phyloP scores from a whole-genome alignment of 2,329 filamentous ascomycete genomes.

The Aspergillus udagawae region DNA sequence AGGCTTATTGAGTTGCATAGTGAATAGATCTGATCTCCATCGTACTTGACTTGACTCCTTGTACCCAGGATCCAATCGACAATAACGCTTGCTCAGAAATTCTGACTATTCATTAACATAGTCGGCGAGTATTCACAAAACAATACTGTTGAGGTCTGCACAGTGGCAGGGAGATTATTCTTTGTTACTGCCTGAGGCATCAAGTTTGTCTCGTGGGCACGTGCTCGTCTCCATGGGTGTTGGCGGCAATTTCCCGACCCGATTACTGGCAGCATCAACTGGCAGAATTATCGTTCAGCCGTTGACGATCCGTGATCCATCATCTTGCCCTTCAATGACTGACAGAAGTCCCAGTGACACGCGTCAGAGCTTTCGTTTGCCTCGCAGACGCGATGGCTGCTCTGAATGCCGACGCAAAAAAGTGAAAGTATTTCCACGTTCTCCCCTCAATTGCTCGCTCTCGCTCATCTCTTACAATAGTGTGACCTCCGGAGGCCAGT shows the following conservation, averaged over 20 bases:
- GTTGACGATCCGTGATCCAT: neutral
- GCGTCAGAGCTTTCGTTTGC: neutral
- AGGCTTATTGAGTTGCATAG: neutral
- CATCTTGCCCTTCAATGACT: neutral
- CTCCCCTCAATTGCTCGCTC: neutral
- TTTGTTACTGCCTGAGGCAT: neutral
- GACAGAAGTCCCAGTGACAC: neutral
- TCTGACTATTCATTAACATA: neutral
- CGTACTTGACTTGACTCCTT: neutral
- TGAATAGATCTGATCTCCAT: neutral
- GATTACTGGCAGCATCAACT: neutral
- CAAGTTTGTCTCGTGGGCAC: neutral
- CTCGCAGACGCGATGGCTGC: constrained; percentile 26
- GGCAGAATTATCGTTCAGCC: too few species aligned
- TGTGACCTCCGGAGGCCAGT: constrained; percentile 23
- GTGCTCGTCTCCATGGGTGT: neutral
- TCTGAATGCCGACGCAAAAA: constrained; percentile 29
- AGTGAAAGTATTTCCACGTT: constrained; percentile 17
- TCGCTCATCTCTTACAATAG: constrained; percentile 5
- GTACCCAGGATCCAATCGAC: too few species aligned
- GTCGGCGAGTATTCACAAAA: neutral
- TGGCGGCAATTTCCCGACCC: too few species aligned
- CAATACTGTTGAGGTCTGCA: neutral
- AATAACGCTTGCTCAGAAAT: neutral
- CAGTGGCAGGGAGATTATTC: neutral